These are phyloP conservation scores for Mycena rosella DNA, from an alignment of 768 basidiomycete genomes.

Conservation along the genomic window DNA sequence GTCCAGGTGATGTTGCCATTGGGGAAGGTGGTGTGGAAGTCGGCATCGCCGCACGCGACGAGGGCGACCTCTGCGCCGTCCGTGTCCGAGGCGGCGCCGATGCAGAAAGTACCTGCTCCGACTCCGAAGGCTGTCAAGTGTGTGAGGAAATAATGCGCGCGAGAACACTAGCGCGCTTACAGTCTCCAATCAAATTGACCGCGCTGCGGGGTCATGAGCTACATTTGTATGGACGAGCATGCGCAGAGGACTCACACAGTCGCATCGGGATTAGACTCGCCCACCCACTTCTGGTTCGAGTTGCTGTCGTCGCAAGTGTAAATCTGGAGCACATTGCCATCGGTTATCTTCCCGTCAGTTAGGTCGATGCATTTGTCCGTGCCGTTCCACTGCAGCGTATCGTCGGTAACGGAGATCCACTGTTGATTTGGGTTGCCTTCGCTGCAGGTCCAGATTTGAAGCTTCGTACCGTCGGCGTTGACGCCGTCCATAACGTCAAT, in stretches of 20 bases:
- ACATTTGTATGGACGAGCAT: too few relatives aligned
- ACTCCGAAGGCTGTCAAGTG: too few relatives aligned
- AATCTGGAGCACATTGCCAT: constrained; percentile 1
- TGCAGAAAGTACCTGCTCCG: not conserved
- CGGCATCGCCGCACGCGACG: not conserved
- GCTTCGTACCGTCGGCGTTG: constrained; percentile 1
- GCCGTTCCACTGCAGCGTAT: not conserved
- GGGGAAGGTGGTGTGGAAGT: not conserved
- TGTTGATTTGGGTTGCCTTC: constrained; percentile 2
- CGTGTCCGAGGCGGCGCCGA: constrained; percentile 1
- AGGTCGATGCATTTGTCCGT: constrained; percentile 7
- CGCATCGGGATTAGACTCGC: not conserved
- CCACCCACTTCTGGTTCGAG: not conserved
- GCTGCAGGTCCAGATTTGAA: constrained; percentile 4
- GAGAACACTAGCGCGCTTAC: too few relatives aligned
- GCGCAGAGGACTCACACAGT: too few relatives aligned
- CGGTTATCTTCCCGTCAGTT: constrained; percentile 1
- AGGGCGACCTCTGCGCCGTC: constrained; percentile 9
- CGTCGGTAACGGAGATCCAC: not conserved
- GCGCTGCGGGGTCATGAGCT: too few relatives aligned
- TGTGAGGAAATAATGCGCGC: too few relatives aligned
- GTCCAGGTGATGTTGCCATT: not conserved
- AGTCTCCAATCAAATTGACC: too few relatives aligned
- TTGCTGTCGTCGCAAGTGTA: not conserved
- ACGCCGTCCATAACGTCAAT: not conserved